A percentile compares a stretch with the other conserved stretches of the same genome.
phyloP scores from a whole-genome alignment of 768 basidiomycete genomes.

The Lenzites betulinus region DNA sequence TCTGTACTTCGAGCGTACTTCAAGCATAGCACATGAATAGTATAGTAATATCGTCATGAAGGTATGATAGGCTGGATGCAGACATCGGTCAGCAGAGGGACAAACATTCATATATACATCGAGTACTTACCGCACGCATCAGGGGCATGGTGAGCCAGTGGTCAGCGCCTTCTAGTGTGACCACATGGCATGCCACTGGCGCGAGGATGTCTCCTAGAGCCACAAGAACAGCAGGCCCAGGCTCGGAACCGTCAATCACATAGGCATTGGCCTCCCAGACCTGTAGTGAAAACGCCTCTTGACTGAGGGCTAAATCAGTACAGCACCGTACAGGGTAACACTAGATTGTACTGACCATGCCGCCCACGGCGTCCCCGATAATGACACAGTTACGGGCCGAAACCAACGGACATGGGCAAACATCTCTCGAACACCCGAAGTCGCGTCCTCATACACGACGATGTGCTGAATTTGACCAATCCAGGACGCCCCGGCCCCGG shows the following conservation, averaged over 20 bases:
- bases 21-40: too few species aligned
- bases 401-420: background rate
- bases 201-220: background rate
- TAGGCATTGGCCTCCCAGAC: background rate
- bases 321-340: background rate
- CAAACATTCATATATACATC: background rate
- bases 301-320: background rate
- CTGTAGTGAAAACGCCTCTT: background rate
- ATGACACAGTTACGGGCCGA: background rate
- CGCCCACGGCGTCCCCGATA: background rate
- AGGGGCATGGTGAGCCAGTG: background rate
- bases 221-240: background rate
- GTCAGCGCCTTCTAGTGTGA: background rate
- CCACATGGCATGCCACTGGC: background rate
- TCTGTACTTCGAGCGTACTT: too few species aligned
- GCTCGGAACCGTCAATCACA: background rate
- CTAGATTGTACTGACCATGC: background rate
- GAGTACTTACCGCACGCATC: background rate
- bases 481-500: background rate
- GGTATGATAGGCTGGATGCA: background rate
- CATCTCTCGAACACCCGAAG: background rate
- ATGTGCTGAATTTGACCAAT: background rate
- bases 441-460: background rate
- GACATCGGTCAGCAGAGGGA: background rate
- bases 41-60: background rate